Evolutionary conservation across 2,329 filamentous ascomycete species (phyloP).

Genomic region (Macrophomina phaseolina): DNA sequence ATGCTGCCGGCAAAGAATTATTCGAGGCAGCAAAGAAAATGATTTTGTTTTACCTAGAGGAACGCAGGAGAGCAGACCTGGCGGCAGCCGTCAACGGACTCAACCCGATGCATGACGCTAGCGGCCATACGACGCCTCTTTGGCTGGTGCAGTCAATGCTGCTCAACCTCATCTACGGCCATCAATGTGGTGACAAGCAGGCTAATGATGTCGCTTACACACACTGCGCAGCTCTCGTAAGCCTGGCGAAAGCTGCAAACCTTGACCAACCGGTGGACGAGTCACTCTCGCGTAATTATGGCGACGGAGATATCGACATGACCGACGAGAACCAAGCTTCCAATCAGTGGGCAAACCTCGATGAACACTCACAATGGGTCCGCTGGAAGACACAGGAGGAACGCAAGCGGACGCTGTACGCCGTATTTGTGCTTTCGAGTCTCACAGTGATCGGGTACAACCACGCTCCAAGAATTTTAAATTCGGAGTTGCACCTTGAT

Average conservation of each 20-base stretch:
- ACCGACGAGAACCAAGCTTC: constrained; percentile 49
- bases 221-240: constrained; percentile 88
- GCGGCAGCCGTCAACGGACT: constrained; percentile 62
- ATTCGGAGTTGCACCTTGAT: constrained; percentile 89
- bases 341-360: constrained; percentile 38
- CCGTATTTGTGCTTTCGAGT: constrained; percentile 90
- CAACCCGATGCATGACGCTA: constrained; percentile 60
- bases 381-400: constrained; percentile 89
- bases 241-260: constrained; percentile 87
- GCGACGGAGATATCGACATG: constrained; percentile 61
- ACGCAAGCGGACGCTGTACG: constrained; percentile 89
- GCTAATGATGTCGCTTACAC: constrained; percentile 91
- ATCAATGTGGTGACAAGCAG: constrained; percentile 90
- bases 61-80: constrained; percentile 84
- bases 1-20: constrained; percentile 77
- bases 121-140: constrained; percentile 77
- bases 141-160: constrained; percentile 98
- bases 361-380: constrained; percentile 79
- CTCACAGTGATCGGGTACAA: constrained; percentile 92
- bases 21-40: constrained; percentile 95
- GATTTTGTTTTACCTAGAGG: constrained; percentile 91
- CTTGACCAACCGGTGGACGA: constrained; percentile 57
- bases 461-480: constrained; percentile 86
- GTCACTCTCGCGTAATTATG: constrained; percentile 33
- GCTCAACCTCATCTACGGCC: constrained; percentile 92